Evolutionary conservation across 208 protist genomes (phyloP).

Genomic region (Trypanosoma melophagium): DNA sequence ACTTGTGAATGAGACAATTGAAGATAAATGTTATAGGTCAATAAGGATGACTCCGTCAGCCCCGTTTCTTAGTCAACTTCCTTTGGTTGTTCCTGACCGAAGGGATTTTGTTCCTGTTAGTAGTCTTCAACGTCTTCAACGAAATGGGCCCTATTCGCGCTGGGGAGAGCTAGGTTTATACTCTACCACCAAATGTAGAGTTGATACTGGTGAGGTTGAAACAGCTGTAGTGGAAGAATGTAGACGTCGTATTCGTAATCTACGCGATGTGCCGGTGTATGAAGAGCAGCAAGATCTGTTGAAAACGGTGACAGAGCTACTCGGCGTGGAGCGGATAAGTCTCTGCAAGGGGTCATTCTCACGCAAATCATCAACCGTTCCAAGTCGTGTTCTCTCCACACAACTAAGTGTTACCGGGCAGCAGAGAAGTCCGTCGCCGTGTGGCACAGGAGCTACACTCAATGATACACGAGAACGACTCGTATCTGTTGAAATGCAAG

Average conservation of each 20-base stretch:
- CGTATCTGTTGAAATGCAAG: not conserved
- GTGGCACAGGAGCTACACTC: not conserved
- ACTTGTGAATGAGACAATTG: not conserved
- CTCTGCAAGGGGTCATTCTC: constrained; percentile 10
- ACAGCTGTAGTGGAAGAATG: constrained; percentile 9
- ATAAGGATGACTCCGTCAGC: not conserved
- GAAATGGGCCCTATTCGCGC: not conserved
- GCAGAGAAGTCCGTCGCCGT: constrained; percentile 3
- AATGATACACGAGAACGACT: not conserved
- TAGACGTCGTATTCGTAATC: constrained; percentile 7
- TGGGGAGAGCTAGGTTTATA: not conserved
- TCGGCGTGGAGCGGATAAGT: constrained; percentile 20
- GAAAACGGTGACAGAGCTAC: constrained; percentile 11
- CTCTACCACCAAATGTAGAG: not conserved
- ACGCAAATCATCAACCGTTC: not conserved
- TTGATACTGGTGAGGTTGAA: not conserved
- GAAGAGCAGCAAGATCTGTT: constrained; percentile 18
- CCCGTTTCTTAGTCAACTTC: not conserved
- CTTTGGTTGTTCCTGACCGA: constrained; percentile 21
- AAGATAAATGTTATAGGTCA: not conserved
- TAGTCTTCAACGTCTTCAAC: not conserved
- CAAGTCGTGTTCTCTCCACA: constrained; percentile 2
- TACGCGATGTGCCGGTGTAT: constrained; percentile 17
- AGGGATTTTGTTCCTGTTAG: constrained; percentile 23
- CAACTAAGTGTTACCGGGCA: not conserved